phyloP scores from a whole-genome alignment of 805 yeast genomes.

The Monosporozyma unispora region DNA sequence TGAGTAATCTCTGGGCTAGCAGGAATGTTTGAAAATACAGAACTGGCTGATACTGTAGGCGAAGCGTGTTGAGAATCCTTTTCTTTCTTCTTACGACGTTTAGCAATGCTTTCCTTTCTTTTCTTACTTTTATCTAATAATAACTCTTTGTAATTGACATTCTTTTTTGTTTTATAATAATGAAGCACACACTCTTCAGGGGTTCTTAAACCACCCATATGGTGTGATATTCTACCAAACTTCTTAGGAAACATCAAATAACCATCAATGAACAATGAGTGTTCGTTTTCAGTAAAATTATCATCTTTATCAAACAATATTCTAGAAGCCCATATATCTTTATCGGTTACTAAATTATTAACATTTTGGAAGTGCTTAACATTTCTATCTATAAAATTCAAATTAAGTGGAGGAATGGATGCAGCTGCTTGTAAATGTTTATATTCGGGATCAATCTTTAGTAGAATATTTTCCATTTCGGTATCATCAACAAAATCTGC shows the following conservation, averaged over 20 bases:
- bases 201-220: slow-evolving; percentile 72
- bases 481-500: slow-evolving; percentile 32
- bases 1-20: not conserved
- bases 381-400: slow-evolving; percentile 49
- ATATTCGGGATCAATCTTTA: slow-evolving; percentile 58
- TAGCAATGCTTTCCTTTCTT: slow-evolving; percentile 32
- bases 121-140: slow-evolving; percentile 57
- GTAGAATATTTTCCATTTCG: slow-evolving; percentile 30
- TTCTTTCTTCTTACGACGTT: slow-evolving; percentile 25
- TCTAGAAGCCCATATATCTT: slow-evolving; percentile 53
- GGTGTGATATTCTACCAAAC: slow-evolving; percentile 78
- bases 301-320: slow-evolving; percentile 61
- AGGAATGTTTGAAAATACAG: not conserved
- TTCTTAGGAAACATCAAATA: slow-evolving; percentile 73
- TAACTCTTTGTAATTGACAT: slow-evolving; percentile 65
- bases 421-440: slow-evolving; percentile 84
- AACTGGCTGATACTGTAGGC: not conserved
- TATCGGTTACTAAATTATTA: slow-evolving; percentile 65
- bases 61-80: slow-evolving; percentile 9
- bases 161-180: slow-evolving; percentile 81
- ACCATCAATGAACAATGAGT: slow-evolving; percentile 71
- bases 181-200: slow-evolving; percentile 87
- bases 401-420: slow-evolving; percentile 61
- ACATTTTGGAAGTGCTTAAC: slow-evolving; percentile 47
- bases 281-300: slow-evolving; percentile 67